Percentiles rank a stretch among this genome's conserved stretches.
These are phyloP conservation scores for Dillenia suffruticosa DNA, from an alignment of 164 flowering plant genomes.

Conservation along the genomic window DNA sequence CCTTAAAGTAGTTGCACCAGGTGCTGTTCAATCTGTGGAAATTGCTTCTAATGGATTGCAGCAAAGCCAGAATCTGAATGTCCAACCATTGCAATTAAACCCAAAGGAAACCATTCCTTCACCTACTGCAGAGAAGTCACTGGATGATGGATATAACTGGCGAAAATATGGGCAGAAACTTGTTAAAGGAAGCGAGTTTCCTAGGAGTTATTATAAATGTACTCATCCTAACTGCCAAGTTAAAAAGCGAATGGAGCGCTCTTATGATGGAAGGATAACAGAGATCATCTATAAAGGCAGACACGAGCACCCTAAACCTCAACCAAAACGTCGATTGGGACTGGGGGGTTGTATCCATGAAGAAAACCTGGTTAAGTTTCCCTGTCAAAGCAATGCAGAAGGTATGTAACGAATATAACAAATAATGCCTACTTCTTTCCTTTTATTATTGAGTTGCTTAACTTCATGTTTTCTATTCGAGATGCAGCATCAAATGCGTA, in stretches of 20 bases:
- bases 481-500: slow-evolving; percentile 26
- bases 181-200: slow-evolving; percentile 64
- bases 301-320: slow-evolving; percentile 69
- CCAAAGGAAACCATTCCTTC: slow-evolving; percentile 29
- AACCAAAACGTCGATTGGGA: slow-evolving; percentile 28
- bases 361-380: slow-evolving; percentile 15
- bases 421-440: slow-evolving; percentile 1
- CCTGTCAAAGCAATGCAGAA: slow-evolving; percentile 17
- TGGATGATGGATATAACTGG: slow-evolving; percentile 77
- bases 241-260: slow-evolving; percentile 66
- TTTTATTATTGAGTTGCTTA: not conserved
- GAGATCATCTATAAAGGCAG: slow-evolving; percentile 58
- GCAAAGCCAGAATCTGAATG: slow-evolving; percentile 9
- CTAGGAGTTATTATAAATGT: slow-evolving; percentile 72
- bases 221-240: slow-evolving; percentile 59
- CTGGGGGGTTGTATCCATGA: slow-evolving; percentile 25
- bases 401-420: slow-evolving; percentile 29
- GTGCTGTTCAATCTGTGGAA: slow-evolving; percentile 14
- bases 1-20: slow-evolving; percentile 11
- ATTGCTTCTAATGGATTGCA: slow-evolving; percentile 27
- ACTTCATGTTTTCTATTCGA: slow-evolving; percentile 17
- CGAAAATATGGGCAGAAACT: slow-evolving; percentile 78
- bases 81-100: slow-evolving; percentile 21
- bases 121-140: slow-evolving; percentile 33
- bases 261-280: slow-evolving; percentile 50